Base-by-base conservation (phyloP, 768 basidiomycete genomes). In the Porpolomopsis calyptriformis region DNA sequence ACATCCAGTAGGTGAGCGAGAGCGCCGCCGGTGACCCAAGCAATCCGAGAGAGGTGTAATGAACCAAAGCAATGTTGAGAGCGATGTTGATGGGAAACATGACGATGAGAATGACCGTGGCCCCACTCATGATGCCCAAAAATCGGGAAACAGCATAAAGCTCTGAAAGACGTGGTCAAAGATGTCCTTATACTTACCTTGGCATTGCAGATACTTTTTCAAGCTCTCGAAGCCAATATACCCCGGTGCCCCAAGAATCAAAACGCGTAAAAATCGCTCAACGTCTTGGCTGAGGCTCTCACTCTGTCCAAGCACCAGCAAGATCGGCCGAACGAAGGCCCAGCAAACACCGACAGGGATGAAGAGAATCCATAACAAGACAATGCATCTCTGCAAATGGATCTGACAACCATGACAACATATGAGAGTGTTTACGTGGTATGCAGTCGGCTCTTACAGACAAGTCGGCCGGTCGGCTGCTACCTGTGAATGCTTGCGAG, bases 201-300 rank as follows among this genome's bases (percentile, higher is more conserved):
- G 83, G 48, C 82, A 85, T 55, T 85, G 85, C 20, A 87, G 59
- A 59, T 85, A 87, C 60, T 83, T 86, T 60, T 86, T 86, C 53
- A 85, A 64, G 47, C 76, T 78, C 58, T 87, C 82, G 47, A 85
- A 85, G 2, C 75, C 82, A 53, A 85, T 76, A 55, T 84, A 85
- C 2, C 75, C 84, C 0, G 85, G 85, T 0, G 78, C 80, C 1
- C 76, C 82, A 33, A 79, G 36, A 37, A 78, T 68, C 39, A 86
- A 63, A 24, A 85, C 59, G 6, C 84, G 76, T 53, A 87, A 63
- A 55, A 83, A 85, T 11, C 56, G 52, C 55, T 86, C 79, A 0
- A 82, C 80, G 51, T 81, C 76, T 37, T 60, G 61, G 50, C 78
- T 76, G 33, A 87, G 72, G 8, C 57, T 58, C 14, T 53, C 63